These are phyloP conservation scores for Limonium bicolor DNA, from an alignment of 148 eudicot genomes.

Conservation along the genomic window DNA sequence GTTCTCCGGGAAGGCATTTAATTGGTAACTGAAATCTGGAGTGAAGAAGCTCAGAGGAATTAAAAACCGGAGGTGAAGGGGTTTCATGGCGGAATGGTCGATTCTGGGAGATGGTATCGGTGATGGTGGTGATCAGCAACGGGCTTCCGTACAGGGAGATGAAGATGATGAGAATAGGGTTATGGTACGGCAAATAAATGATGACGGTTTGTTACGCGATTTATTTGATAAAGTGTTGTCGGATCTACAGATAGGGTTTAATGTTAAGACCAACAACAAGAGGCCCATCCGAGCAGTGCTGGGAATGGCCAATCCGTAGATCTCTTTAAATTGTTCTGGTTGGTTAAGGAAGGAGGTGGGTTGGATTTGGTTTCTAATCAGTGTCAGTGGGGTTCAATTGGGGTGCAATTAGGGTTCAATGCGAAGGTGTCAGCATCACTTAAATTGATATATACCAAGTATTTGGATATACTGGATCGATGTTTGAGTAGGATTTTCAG, in stretches of 20 bases:
- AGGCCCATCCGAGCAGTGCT: constrained; percentile 44
- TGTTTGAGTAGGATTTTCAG: constrained; percentile 33
- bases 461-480: constrained; percentile 57
- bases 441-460: constrained; percentile 47
- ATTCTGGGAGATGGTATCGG: constrained; percentile 14
- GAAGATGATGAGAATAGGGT: constrained; percentile 8
- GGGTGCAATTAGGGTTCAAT: constrained; percentile 39
- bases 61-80: too few species aligned
- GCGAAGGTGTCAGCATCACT: constrained; percentile 16
- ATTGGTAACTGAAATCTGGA: too few species aligned
- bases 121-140: constrained; percentile 14
- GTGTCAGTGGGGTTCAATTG: constrained; percentile 55
- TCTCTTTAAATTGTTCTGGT: constrained; percentile 67
- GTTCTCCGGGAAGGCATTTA: too few species aligned
- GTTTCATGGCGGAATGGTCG: constrained; percentile 39
- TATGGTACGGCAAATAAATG: too few species aligned
- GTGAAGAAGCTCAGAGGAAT: too few species aligned
- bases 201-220: constrained; percentile 20
- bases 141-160: not conserved
- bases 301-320: constrained; percentile 40
- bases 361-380: constrained; percentile 38
- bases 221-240: constrained; percentile 59
- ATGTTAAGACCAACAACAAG: constrained; percentile 23
- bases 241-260: constrained; percentile 30
- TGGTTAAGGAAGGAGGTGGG: constrained; percentile 61